Percentiles rank a stretch among this genome's conserved stretches.
These are phyloP conservation scores for Schizosaccharomyces japonicus DNA, from an alignment of 805 yeast genomes.

Conservation along the genomic window DNA sequence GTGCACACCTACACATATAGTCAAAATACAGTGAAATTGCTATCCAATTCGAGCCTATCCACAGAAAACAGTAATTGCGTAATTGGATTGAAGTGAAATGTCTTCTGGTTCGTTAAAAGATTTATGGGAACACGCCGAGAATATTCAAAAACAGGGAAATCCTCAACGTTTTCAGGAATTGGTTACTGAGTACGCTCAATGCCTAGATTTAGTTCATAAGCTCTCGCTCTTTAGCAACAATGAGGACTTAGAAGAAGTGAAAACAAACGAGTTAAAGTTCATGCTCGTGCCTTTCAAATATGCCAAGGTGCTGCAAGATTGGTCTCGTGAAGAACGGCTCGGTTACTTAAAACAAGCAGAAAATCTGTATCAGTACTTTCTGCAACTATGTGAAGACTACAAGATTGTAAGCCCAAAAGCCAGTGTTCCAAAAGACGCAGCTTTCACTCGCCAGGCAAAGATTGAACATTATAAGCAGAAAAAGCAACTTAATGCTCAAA, in stretches of 20 bases:
- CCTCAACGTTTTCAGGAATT: neutral
- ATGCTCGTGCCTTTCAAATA: neutral
- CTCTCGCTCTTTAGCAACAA: constrained; percentile 44
- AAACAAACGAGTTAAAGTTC: constrained; percentile 30
- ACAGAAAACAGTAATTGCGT: too few species aligned
- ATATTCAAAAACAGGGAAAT: too few species aligned
- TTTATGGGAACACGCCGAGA: neutral
- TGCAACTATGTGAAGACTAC: neutral
- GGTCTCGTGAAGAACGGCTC: constrained; percentile 33
- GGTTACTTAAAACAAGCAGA: constrained; percentile 9
- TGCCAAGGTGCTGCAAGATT: constrained; percentile 25
- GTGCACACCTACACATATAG: too few species aligned
- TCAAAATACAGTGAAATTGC: too few species aligned
- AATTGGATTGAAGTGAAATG: neutral
- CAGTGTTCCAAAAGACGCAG: neutral
- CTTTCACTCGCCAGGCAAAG: neutral
- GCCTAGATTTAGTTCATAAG: constrained; percentile 12
- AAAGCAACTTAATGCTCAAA: neutral
- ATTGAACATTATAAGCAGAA: neutral
- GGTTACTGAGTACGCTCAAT: neutral
- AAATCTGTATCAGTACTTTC: neutral
- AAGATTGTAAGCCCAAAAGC: neutral
- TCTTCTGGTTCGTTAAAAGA: neutral
- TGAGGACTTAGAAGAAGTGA: constrained; percentile 46
- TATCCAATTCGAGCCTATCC: too few species aligned